Conservation (phyloP, 257 asterid genomes). For the Penstemon newberryi region DNA sequence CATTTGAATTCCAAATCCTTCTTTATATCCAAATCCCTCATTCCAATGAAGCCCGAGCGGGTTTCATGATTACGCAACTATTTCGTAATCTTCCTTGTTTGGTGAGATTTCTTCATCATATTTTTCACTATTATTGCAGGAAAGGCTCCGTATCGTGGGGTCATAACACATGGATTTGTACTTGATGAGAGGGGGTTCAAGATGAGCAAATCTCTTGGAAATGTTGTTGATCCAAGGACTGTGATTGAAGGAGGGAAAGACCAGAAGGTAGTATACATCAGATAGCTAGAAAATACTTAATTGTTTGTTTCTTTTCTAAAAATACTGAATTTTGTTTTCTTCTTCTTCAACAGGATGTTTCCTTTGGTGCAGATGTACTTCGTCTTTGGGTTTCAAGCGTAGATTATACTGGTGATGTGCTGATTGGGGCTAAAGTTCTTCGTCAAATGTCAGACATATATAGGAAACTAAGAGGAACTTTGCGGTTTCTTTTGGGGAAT, state of each 20-base stretch:
- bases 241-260: constrained; percentile 93
- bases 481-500: constrained; percentile 90
- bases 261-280: constrained; percentile 54
- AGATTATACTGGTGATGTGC: constrained; percentile 87
- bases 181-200: constrained; percentile 92
- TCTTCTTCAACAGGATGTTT: constrained; percentile 60
- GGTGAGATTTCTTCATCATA: constrained; percentile 10
- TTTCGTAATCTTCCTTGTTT: constrained; percentile 6
- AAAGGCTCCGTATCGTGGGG: constrained; percentile 85
- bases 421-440: constrained; percentile 83
- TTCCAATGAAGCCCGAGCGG: not conserved
- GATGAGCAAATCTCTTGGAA: constrained; percentile 98
- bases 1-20: no score
- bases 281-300: not conserved
- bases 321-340: constrained; percentile 28
- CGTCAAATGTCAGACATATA: constrained; percentile 96
- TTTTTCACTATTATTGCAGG: constrained; percentile 50
- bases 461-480: constrained; percentile 93
- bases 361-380: constrained; percentile 94
- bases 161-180: constrained; percentile 94
- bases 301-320: constrained; percentile 14
- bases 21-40: no score
- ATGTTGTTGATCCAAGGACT: constrained; percentile 87
- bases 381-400: constrained; percentile 98
- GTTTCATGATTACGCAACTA: not conserved